Conservation (phyloP, 2,329 filamentous ascomycete genomes). For the Phyllosticta citriasiana region DNA sequence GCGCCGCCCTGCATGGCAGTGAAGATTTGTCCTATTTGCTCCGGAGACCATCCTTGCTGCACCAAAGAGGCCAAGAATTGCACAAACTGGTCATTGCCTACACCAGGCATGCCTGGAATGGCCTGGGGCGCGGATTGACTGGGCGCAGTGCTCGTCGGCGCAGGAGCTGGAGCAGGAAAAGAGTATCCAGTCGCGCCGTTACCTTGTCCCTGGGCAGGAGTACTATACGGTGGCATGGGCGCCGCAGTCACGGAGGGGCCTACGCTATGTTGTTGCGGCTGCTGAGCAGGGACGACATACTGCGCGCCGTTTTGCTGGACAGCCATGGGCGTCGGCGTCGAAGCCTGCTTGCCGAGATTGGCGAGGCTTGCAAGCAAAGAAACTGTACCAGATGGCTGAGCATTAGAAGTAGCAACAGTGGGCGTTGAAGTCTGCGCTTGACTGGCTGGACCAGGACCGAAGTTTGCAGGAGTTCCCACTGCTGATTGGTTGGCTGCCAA, state of each 20-base stretch:
- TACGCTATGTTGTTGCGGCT: constrained; percentile 11
- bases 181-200: constrained; percentile 12
- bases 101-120: constrained; percentile 21
- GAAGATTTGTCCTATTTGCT: constrained; percentile 9
- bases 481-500: constrained; percentile 1
- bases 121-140: constrained; percentile 18
- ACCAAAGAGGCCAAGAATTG: constrained; percentile 9
- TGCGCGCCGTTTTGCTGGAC: constrained; percentile 1
- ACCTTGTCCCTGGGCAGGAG: constrained; percentile 7
- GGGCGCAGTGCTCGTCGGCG: constrained; percentile 4
- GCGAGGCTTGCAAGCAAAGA: constrained; percentile 26
- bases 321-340: constrained; percentile 1
- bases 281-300: constrained; percentile 2
- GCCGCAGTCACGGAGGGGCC: constrained; percentile 8
- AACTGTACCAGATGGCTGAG: constrained; percentile 18
- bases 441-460: constrained; percentile 13
- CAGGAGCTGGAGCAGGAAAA: constrained; percentile 17
- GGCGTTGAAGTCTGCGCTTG: constrained; percentile 21
- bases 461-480: background rate
- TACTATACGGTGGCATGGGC: constrained; percentile 9
- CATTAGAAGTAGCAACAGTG: constrained; percentile 13
- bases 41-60: constrained; percentile 7
- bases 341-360: constrained; percentile 20
- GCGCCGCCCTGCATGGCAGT: background rate
- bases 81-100: constrained; percentile 8